These are phyloP conservation scores for Mycena leptocephala DNA, from an alignment of 768 basidiomycete species.

Conservation along the genomic window DNA sequence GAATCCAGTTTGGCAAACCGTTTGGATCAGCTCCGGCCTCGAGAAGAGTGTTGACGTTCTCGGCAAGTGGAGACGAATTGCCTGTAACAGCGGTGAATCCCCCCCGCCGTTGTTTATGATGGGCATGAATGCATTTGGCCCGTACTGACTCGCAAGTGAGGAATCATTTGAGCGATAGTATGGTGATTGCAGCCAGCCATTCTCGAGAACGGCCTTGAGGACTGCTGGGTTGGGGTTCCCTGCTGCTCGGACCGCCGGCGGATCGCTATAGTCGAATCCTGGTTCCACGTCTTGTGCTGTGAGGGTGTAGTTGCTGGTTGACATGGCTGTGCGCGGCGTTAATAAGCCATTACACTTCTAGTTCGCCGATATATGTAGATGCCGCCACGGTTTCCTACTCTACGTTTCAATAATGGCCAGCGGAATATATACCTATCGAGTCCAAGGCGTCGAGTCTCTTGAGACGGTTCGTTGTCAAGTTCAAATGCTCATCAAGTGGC, in stretches of 20 bases:
- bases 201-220: constrained; percentile 14
- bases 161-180: background rate
- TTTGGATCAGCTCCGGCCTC: constrained; percentile 14
- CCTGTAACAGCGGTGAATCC: constrained; percentile 8
- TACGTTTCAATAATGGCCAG: too few relatives aligned
- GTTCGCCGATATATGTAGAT: too few relatives aligned
- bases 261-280: background rate
- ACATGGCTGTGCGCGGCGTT: too few relatives aligned
- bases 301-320: background rate
- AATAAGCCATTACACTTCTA: too few relatives aligned
- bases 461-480: too few relatives aligned
- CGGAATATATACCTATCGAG: too few relatives aligned
- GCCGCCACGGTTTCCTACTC: too few relatives aligned
- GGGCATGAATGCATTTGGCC: constrained; percentile 11
- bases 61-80: constrained; percentile 3
- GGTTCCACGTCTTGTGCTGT: constrained; percentile 17
- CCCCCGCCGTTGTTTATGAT: background rate
- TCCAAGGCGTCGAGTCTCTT: too few relatives aligned
- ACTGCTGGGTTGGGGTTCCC: constrained; percentile 11
- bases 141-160: constrained; percentile 8
- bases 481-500: too few relatives aligned
- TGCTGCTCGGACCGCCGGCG: constrained; percentile 9
- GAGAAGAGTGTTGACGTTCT: constrained; percentile 7
- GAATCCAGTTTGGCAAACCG: constrained; percentile 6
- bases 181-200: constrained; percentile 4